Conservation (phyloP, 352 stramenopile genomes). For the Phytophthora litchii region DNA sequence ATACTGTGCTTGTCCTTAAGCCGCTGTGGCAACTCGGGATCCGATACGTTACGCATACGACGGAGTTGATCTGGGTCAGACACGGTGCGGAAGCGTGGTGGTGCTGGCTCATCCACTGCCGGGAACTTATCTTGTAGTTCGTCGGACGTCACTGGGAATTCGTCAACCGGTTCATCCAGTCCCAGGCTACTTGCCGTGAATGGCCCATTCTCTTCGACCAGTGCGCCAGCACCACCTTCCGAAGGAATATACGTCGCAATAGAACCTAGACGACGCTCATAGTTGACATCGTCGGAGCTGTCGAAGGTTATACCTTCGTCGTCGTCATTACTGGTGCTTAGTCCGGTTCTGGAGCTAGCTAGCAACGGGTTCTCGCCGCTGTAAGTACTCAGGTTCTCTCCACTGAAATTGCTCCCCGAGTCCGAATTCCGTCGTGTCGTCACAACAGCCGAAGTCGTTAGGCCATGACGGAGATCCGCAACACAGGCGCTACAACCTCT, state of each 20-base stretch:
- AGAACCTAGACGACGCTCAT: constrained; percentile 37
- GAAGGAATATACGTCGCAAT: constrained; percentile 42
- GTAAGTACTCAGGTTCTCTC: constrained; percentile 18
- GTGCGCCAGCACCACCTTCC: constrained; percentile 22
- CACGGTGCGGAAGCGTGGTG: constrained; percentile 38
- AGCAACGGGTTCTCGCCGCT: constrained; percentile 25
- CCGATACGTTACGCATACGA: constrained; percentile 42
- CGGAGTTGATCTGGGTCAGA: constrained; percentile 39
- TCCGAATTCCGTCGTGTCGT: constrained; percentile 18
- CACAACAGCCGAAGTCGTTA: constrained; percentile 26
- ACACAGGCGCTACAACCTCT: constrained; percentile 43
- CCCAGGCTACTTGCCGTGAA: constrained; percentile 26
- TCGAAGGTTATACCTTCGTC: constrained; percentile 37
- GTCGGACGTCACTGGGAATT: constrained; percentile 34
- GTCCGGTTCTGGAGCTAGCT: constrained; percentile 22
- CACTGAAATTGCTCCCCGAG: constrained; percentile 24
- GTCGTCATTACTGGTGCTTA: constrained; percentile 30
- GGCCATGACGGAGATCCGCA: constrained; percentile 37
- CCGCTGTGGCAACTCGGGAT: constrained; percentile 32
- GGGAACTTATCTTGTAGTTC: constrained; percentile 45
- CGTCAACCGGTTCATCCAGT: constrained; percentile 32
- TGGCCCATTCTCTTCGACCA: constrained; percentile 26
- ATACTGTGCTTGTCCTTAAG: constrained; percentile 48
- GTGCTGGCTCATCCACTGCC: constrained; percentile 30
- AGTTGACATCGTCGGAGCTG: constrained; percentile 39